Percentiles rank a stretch among this genome's conserved stretches.
Evolutionary conservation across 345 rosid genomes (phyloP).

Genomic region (Citrus medica): DNA sequence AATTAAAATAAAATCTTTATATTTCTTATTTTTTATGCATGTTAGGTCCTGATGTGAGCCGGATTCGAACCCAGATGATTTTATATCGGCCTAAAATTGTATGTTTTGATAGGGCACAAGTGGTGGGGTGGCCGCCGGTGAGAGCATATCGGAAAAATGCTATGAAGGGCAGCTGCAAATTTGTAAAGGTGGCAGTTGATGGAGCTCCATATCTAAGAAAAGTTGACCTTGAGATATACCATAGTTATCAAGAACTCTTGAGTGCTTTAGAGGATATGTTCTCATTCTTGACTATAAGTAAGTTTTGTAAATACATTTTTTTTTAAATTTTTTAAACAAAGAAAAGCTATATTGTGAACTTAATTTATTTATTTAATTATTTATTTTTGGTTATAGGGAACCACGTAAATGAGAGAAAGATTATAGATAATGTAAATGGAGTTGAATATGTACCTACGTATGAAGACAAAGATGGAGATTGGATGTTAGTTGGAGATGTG

Average conservation of each 20-base stretch:
- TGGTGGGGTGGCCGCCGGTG: conserved; percentile 89
- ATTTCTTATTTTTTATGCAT: neutral
- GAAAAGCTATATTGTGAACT: neutral
- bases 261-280: conserved; percentile 53
- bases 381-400: conserved; percentile 28
- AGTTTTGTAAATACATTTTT: neutral
- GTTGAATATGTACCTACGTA: conserved; percentile 61
- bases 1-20: neutral
- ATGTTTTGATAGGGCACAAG: conserved; percentile 31
- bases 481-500: conserved; percentile 90
- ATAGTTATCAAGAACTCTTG: conserved; percentile 42
- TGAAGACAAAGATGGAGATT: conserved; percentile 83
- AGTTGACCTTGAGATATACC: conserved; percentile 54
- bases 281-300: conserved; percentile 47
- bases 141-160: conserved; percentile 26
- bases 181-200: conserved; percentile 71
- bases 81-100: too few species aligned
- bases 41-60: neutral
- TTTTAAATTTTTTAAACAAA: neutral
- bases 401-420: conserved; percentile 31
- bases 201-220: conserved; percentile 75
- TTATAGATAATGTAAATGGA: conserved; percentile 30
- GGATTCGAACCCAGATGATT: too few species aligned
- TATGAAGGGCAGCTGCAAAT: conserved; percentile 38
- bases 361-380: neutral